Percentiles rank a stretch among this genome's conserved stretches.
These are phyloP conservation scores for Apiotrichum sp. DNA, from an alignment of 1,284 basidiomycete genomes.

Conservation along the genomic window DNA sequence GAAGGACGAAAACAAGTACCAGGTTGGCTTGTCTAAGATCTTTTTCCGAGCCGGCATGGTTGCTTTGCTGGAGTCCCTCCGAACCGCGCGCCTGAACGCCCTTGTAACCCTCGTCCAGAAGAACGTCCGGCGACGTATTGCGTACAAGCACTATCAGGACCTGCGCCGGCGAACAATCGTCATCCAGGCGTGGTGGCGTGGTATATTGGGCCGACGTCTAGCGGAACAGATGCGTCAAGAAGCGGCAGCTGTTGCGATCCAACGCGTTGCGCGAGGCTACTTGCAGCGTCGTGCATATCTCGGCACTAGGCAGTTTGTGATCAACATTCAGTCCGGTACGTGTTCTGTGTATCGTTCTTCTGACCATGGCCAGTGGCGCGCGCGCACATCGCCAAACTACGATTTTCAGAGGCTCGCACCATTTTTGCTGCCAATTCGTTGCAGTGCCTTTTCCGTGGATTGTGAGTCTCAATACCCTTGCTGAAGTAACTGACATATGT, in stretches of 20 bases:
- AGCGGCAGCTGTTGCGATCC: slow-evolving; percentile 69
- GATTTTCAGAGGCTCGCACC: slow-evolving; percentile 59
- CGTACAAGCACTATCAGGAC: slow-evolving; percentile 70
- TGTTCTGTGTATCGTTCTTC: slow-evolving; percentile 24
- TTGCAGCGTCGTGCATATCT: slow-evolving; percentile 68
- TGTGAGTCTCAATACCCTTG: slow-evolving; percentile 54
- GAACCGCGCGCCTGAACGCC: slow-evolving; percentile 77
- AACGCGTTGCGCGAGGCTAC: slow-evolving; percentile 65
- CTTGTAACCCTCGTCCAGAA: slow-evolving; percentile 96
- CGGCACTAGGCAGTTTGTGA: slow-evolving; percentile 59
- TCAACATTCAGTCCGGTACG: slow-evolving; percentile 79
- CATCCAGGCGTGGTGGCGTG: slow-evolving; percentile 93
- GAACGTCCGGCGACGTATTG: slow-evolving; percentile 83
- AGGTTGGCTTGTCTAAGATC: slow-evolving; percentile 94
- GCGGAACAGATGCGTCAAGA: slow-evolving; percentile 68
- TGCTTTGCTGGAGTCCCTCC: slow-evolving; percentile 86
- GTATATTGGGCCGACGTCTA: slow-evolving; percentile 66
- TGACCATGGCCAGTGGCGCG: slow-evolving; percentile 59
- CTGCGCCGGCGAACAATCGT: slow-evolving; percentile 69
- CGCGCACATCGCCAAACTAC: slow-evolving; percentile 66
- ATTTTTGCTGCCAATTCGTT: slow-evolving; percentile 64
- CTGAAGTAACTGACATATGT: neutral
- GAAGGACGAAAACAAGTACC: slow-evolving; percentile 92
- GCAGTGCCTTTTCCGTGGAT: slow-evolving; percentile 80
- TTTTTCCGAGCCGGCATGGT: slow-evolving; percentile 99